Percentiles rank a stretch among this genome's conserved stretches.
These are phyloP conservation scores for Decorospora gaudefroyi DNA, from an alignment of 2,329 filamentous ascomycete species.

Conservation along the genomic window DNA sequence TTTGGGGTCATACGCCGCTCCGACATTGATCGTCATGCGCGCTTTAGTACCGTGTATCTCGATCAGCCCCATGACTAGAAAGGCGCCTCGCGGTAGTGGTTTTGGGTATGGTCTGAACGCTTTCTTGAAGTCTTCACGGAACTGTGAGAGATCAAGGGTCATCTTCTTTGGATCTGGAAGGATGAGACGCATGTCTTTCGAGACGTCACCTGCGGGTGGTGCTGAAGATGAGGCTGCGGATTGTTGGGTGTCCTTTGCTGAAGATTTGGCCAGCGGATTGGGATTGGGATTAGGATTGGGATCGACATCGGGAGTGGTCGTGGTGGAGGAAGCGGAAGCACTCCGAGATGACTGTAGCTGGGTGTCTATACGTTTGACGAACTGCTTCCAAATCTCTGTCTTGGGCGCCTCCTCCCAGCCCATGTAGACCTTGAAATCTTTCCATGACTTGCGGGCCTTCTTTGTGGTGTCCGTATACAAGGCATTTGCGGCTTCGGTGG, in stretches of 20 bases:
- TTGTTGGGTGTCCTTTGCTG: conserved; percentile 22
- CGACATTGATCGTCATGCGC: conserved; percentile 52
- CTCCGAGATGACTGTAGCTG: conserved; percentile 9
- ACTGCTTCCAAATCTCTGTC: conserved; percentile 17
- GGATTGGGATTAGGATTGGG: no score
- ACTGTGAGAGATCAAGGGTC: conserved; percentile 34
- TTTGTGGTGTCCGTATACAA: conserved; percentile 33
- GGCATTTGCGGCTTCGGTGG: conserved; percentile 26
- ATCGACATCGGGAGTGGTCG: no score
- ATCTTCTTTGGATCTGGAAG: conserved; percentile 36
- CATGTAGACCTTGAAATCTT: conserved; percentile 29
- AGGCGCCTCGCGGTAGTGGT: conserved; percentile 52
- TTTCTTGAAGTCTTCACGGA: conserved; percentile 32
- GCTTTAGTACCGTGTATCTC: conserved; percentile 53
- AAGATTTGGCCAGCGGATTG: conserved; percentile 8
- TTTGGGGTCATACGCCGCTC: conserved; percentile 53
- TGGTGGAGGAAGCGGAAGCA: conserved; percentile 1
- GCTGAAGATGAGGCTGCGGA: conserved; percentile 14
- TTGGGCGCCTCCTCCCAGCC: conserved; percentile 30
- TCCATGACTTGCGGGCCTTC: conserved; percentile 29
- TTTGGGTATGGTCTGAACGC: conserved; percentile 21
- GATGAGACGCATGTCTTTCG: conserved; percentile 26
- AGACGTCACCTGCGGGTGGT: conserved; percentile 15
- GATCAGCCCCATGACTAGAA: conserved; percentile 53
- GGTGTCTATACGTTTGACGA: conserved; percentile 15